Evolutionary conservation across 164 flowering plant species (phyloP).

Genomic region (Chimonanthus salicifolius): DNA sequence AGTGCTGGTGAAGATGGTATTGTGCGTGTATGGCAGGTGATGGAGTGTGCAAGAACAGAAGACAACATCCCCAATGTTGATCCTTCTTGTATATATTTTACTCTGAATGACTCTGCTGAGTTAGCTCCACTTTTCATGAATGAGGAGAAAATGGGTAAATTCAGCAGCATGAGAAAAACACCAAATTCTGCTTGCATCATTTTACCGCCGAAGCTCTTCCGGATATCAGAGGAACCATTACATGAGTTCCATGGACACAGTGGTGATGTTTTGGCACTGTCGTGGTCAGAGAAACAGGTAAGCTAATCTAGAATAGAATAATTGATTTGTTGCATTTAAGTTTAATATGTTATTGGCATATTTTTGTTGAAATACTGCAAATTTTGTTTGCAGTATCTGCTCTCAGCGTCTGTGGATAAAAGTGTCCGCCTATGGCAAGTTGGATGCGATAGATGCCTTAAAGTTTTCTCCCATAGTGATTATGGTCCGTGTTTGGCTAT

Average conservation of each 20-base stretch:
- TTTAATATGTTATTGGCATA: not conserved
- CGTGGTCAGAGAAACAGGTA: conserved; percentile 90
- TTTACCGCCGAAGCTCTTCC: conserved; percentile 74
- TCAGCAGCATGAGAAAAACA: conserved; percentile 39
- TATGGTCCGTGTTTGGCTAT: conserved; percentile 49
- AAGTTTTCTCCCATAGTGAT: conserved; percentile 61
- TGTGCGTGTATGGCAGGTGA: conserved; percentile 77
- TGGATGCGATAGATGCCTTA: conserved; percentile 57
- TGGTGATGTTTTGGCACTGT: conserved; percentile 74
- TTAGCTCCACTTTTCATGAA: conserved; percentile 51
- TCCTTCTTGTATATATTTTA: conserved; percentile 69
- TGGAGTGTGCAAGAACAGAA: conserved; percentile 56
- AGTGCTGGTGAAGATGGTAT: conserved; percentile 88
- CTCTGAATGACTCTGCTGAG: conserved; percentile 61
- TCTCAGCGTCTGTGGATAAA: conserved; percentile 83
- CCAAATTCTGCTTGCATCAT: conserved; percentile 74
- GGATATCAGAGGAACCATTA: conserved; percentile 69
- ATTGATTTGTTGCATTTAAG: no score
- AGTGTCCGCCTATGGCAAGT: conserved; percentile 90
- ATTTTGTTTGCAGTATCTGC: conserved; percentile 48
- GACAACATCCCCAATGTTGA: conserved; percentile 52
- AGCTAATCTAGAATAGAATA: conserved; percentile 16
- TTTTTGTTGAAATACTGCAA: not conserved
- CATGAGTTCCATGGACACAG: conserved; percentile 80
- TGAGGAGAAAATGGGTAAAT: conserved; percentile 44